Percentiles rank a stretch among this genome's conserved stretches.
phyloP scores from a whole-genome alignment of 2,329 filamentous ascomycete species.

The Exserohilum rostratum region DNA sequence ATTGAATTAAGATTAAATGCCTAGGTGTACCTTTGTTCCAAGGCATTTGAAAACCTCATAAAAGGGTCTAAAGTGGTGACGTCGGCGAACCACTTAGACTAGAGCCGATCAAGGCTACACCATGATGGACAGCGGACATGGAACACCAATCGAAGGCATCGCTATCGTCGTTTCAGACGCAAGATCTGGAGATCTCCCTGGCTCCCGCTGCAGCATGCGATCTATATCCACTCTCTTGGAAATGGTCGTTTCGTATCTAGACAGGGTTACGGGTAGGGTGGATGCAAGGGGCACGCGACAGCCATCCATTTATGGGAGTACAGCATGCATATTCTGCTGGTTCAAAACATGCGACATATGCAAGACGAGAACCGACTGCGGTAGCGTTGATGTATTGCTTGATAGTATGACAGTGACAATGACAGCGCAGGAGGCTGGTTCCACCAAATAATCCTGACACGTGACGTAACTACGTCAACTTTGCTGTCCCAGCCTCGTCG shows the following conservation, averaged over 20 bases:
- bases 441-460: background rate
- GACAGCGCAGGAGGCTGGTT: background rate
- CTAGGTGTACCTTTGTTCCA: conserved; percentile 16
- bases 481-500: background rate
- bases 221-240: conserved; percentile 11
- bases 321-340: background rate
- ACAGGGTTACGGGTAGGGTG: background rate
- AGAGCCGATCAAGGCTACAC: conserved; percentile 27
- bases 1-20: conserved; percentile 10
- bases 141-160: conserved; percentile 20
- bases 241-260: conserved; percentile 1
- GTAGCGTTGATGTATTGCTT: background rate
- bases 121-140: conserved; percentile 25
- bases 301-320: background rate
- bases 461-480: background rate
- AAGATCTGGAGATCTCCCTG: conserved; percentile 23
- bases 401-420: no score
- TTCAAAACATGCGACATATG: background rate
- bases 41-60: conserved; percentile 3
- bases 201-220: conserved; percentile 23
- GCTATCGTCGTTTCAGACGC: conserved; percentile 21
- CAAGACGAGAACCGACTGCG: background rate
- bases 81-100: conserved; percentile 25
- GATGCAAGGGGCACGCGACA: conserved; percentile 10
- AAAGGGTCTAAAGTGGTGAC: conserved; percentile 30